These are phyloP conservation scores for Rhododendron ovatum DNA, from an alignment of 148 eudicot genomes.

Conservation along the genomic window DNA sequence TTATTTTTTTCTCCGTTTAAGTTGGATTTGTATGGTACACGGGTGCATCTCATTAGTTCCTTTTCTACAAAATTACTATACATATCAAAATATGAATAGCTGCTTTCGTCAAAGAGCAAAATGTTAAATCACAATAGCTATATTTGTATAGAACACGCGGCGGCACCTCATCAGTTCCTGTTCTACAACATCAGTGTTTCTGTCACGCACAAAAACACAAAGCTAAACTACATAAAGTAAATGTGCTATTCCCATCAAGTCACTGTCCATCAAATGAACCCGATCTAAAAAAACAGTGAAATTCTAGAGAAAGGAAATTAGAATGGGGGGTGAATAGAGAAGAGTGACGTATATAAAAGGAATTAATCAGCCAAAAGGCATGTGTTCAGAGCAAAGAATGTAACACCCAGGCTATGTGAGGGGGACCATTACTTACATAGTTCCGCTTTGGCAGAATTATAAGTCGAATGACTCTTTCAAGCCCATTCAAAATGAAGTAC, in stretches of 20 bases:
- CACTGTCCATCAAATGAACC: neutral
- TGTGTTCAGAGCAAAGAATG: neutral
- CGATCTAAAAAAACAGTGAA: neutral
- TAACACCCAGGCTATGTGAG: neutral
- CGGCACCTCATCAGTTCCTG: neutral
- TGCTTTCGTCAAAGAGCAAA: neutral
- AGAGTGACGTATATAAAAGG: neutral
- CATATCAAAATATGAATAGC: neutral
- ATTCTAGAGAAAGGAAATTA: neutral
- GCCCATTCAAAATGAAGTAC: conserved; percentile 83
- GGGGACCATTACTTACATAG: conserved; percentile 55
- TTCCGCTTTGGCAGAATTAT: conserved; percentile 80
- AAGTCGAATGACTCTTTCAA: conserved; percentile 84
- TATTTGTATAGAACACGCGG: neutral
- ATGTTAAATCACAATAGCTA: neutral
- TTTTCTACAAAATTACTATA: neutral
- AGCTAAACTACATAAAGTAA: neutral
- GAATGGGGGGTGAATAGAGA: neutral
- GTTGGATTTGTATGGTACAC: neutral
- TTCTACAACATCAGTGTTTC: neutral
- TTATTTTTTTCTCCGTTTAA: neutral
- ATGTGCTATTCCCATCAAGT: neutral
- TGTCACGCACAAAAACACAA: neutral
- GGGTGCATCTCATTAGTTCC: neutral
- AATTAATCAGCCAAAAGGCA: neutral